These are phyloP conservation scores for Torrubiellomyces zombiae DNA, from an alignment of 2,329 filamentous ascomycete genomes.

Conservation along the genomic window DNA sequence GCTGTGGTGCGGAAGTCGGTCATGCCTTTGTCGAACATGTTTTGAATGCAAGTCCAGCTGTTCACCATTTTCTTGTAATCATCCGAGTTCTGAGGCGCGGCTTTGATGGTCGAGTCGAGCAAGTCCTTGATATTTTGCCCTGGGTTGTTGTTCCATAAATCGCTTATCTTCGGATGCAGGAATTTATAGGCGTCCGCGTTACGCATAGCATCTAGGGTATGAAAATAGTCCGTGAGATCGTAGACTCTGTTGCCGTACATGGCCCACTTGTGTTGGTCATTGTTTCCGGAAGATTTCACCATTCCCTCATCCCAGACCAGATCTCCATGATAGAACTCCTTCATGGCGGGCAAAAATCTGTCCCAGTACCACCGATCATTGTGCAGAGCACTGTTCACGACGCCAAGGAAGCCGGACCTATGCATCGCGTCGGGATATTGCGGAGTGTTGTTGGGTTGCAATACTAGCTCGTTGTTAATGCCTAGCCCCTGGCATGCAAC, in stretches of 20 bases:
- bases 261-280: slow-evolving; percentile 60
- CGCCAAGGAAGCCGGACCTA: slow-evolving; percentile 46
- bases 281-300: slow-evolving; percentile 48
- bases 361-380: slow-evolving; percentile 61
- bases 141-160: slow-evolving; percentile 56
- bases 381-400: slow-evolving; percentile 40
- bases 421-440: slow-evolving; percentile 44
- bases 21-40: slow-evolving; percentile 67
- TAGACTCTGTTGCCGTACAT: slow-evolving; percentile 63
- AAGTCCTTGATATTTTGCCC: slow-evolving; percentile 60
- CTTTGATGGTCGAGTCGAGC: slow-evolving; percentile 38
- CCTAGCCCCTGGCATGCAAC: slow-evolving; percentile 61
- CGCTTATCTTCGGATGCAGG: slow-evolving; percentile 49
- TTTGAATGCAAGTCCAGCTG: slow-evolving; percentile 65
- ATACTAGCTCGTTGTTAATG: slow-evolving; percentile 32
- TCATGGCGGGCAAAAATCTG: slow-evolving; percentile 61
- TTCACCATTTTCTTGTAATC: slow-evolving; percentile 35
- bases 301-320: slow-evolving; percentile 51
- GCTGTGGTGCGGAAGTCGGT: slow-evolving; percentile 67
- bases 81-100: slow-evolving; percentile 33
- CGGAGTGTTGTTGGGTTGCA: slow-evolving; percentile 50
- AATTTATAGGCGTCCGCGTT: slow-evolving; percentile 47
- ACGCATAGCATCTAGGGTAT: slow-evolving; percentile 47
- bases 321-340: slow-evolving; percentile 74
- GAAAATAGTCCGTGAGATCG: slow-evolving; percentile 83